Conservation (phyloP, 2,329 filamentous ascomycete species). For the Penicillium sp. region DNA sequence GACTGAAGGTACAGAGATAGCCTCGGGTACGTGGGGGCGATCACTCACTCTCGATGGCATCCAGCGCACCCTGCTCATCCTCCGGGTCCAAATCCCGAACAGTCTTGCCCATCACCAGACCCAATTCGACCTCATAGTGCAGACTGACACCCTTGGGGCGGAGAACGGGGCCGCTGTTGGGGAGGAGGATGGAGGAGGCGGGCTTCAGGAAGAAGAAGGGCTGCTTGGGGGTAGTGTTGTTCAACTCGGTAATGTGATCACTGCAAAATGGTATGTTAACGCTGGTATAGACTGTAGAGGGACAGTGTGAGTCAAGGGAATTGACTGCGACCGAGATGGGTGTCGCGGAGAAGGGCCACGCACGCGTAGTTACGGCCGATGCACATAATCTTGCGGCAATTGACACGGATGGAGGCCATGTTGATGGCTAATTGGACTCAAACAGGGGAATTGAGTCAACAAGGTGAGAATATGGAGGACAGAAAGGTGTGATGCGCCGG, state of each 20-base stretch:
- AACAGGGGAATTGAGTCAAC: neutral
- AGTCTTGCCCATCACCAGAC: conserved; percentile 82
- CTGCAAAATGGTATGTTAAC: conserved; percentile 51
- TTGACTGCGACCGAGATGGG: neutral
- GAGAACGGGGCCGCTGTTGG: conserved; percentile 77
- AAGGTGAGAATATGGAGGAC: neutral
- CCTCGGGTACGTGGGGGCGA: too few relatives aligned
- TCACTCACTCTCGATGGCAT: conserved; percentile 74
- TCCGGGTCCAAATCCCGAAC: conserved; percentile 75
- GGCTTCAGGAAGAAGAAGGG: conserved; percentile 99
- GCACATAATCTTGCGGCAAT: conserved; percentile 79
- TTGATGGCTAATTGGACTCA: conserved; percentile 38
- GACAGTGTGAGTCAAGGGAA: neutral
- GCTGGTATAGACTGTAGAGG: neutral
- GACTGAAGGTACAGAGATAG: neutral
- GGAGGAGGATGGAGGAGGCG: conserved; percentile 80
- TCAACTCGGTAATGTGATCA: conserved; percentile 92
- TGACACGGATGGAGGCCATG: conserved; percentile 56
- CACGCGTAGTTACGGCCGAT: conserved; percentile 97
- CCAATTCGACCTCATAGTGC: conserved; percentile 96
- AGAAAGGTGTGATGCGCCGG: neutral
- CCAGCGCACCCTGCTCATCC: conserved; percentile 77
- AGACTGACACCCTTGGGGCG: conserved; percentile 81
- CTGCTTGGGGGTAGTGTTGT: conserved; percentile 85
- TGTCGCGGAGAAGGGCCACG: conserved; percentile 42